Percentiles rank a stretch among this genome's conserved stretches.
phyloP scores from a whole-genome alignment of 1,284 basidiomycete genomes.

The Cryptococcus hybrid region DNA sequence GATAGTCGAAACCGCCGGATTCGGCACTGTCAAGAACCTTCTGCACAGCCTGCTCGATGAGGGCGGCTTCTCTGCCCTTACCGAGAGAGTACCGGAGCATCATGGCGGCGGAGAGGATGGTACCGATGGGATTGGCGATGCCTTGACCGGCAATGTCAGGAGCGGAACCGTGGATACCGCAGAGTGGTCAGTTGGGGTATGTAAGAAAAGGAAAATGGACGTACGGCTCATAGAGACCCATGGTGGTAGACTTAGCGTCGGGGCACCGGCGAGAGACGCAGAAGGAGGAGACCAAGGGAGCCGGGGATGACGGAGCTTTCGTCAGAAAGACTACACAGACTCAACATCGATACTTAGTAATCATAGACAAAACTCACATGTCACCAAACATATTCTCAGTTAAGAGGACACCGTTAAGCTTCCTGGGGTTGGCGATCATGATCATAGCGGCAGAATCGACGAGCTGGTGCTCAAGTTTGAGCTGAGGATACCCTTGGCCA shows the following conservation, averaged over 20 bases:
- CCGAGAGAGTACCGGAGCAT: slow-evolving; percentile 93
- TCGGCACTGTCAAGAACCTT: slow-evolving; percentile 77
- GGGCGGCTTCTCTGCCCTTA: slow-evolving; percentile 73
- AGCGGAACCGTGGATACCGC: slow-evolving; percentile 60
- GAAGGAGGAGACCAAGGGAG: slow-evolving; percentile 92
- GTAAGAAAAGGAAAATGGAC: slow-evolving; percentile 5
- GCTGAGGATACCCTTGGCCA: slow-evolving; percentile 77
- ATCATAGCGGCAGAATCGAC: slow-evolving; percentile 98
- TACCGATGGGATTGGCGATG: slow-evolving; percentile 96
- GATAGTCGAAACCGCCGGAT: slow-evolving; percentile 71
- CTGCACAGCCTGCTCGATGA: slow-evolving; percentile 84
- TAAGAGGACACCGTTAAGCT: slow-evolving; percentile 91
- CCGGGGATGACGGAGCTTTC: slow-evolving; percentile 97
- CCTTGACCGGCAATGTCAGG: slow-evolving; percentile 95
- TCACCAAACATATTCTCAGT: slow-evolving; percentile 97
- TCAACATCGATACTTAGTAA: slow-evolving; percentile 1
- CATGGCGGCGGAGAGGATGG: slow-evolving; percentile 94
- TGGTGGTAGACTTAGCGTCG: slow-evolving; percentile 61
- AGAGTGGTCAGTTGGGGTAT: neutral
- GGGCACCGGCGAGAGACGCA: slow-evolving; percentile 83
- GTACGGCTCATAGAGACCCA: slow-evolving; percentile 90
- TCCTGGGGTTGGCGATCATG: slow-evolving; percentile 86
- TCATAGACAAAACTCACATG: slow-evolving; percentile 63
- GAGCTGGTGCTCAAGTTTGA: slow-evolving; percentile 82
- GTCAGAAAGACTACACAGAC: slow-evolving; percentile 74